Base-by-base conservation (phyloP, 345 rosid genomes). In the Gossypium thurberi region DNA sequence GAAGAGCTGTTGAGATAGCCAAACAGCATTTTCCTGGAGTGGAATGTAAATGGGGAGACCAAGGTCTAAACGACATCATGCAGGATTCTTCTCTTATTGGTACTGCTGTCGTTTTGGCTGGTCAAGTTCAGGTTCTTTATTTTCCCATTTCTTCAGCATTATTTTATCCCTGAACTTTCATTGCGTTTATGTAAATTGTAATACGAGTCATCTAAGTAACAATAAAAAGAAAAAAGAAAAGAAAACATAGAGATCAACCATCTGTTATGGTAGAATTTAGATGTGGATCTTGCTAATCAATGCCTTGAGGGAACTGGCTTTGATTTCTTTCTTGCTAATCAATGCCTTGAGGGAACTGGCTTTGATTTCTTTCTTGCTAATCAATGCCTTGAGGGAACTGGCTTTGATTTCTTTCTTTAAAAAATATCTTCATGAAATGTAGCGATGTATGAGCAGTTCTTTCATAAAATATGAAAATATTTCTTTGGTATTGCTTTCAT, bases 81-180 rank as follows among this genome's bases (percentile, higher is more conserved):
- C 78, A 61, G 23, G 98, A 95, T 60, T 83, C 73, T 26, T 90
- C 94, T 1, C 79, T 92, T 58, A 76, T 84, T 63, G 98, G 87
- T 52, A 92, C 91, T 80, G 97, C 94, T 69, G 97, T 95, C n/a
- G 99, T 92, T 81, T 84, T 95, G 74, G 97, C 98, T 82, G 98
- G 89, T 48, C 97, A 90, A 82, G 73, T 78, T 75, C 95, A 89
- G 98, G 99, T 94, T 68, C 43, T 63, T 65, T 28, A 3, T 23
- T 43, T 67, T 25, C 28, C 65, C 21, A 42, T 15, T 67, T 63
- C 23, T 3, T 10, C 14, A 1, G 1, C 56, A 23, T 23, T 46
- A 0, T 46, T 46, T 25, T 33, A 33, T 33, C 7, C 40, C 40
- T 33, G 40, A 33, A 33, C 40, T 33, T 18, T 64, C 21, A 20